phyloP scores from a whole-genome alignment of 179 eudicot species.

The Pouteria campechiana region DNA sequence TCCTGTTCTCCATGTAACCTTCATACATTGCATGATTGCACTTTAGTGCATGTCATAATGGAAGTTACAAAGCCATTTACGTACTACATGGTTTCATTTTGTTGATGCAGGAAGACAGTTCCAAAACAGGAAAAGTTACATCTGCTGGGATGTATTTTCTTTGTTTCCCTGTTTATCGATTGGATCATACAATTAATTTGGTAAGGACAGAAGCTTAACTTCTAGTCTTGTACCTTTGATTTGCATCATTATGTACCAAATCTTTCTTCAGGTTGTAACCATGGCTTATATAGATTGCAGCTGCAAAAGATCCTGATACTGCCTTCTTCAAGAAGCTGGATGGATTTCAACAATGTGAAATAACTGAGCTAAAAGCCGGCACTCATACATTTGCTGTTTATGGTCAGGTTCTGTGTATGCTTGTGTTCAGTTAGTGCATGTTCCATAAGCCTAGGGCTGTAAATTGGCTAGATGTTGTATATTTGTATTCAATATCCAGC shows the following conservation, averaged over 20 bases:
- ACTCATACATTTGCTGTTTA: constrained; percentile 87
- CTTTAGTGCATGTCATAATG: no score
- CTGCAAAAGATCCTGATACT: constrained; percentile 84
- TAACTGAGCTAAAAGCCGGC: constrained; percentile 82
- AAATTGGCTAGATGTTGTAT: no score
- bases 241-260: background rate
- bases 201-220: no score
- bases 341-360: constrained; percentile 90
- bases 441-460: no score
- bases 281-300: constrained; percentile 35
- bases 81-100: no score
- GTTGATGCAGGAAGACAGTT: constrained; percentile 72
- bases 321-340: constrained; percentile 87
- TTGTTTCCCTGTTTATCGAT: constrained; percentile 84
- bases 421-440: background rate
- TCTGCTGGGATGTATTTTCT: constrained; percentile 98
- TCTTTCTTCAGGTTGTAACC: background rate
- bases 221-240: no score
- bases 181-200: constrained; percentile 47
- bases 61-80: no score
- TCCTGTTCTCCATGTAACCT: no score
- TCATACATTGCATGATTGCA: no score
- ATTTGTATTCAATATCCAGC: no score
- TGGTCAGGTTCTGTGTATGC: constrained; percentile 34
- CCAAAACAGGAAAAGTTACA: constrained; percentile 69